A percentile compares a stretch with the other conserved stretches of the same genome.
phyloP scores from a whole-genome alignment of 768 basidiomycete species.

The Ramaria sp. region DNA sequence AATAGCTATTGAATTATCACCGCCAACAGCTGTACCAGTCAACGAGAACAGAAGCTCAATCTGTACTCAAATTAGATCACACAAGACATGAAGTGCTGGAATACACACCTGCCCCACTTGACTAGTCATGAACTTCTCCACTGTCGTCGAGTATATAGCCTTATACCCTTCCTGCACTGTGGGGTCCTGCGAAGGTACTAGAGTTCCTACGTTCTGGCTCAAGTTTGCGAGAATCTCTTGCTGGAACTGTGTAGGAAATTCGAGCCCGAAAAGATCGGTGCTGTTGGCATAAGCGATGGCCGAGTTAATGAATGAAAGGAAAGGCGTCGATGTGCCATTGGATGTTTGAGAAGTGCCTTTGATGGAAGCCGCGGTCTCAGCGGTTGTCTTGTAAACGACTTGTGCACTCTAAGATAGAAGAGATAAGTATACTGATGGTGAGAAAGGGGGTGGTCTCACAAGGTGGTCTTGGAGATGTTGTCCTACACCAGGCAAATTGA shows the following conservation, averaged over 20 bases:
- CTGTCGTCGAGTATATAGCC: constrained; percentile 38
- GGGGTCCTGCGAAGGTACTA: constrained; percentile 33
- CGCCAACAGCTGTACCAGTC: constrained; percentile 26
- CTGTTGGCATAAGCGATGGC: constrained; percentile 52
- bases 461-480: constrained; percentile 49
- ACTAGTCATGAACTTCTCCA: constrained; percentile 27
- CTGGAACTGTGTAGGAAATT: constrained; percentile 23
- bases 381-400: constrained; percentile 27
- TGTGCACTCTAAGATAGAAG: constrained; percentile 21
- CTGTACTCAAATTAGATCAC: neutral
- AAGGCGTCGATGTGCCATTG: constrained; percentile 19
- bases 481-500: constrained; percentile 49
- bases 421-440: neutral
- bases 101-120: constrained; percentile 28
- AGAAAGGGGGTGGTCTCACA: constrained; percentile 16
- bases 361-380: constrained; percentile 26
- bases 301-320: constrained; percentile 50
- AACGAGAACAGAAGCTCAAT: constrained; percentile 44
- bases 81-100: neutral
- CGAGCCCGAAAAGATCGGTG: constrained; percentile 30
- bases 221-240: constrained; percentile 23
- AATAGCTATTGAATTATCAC: constrained; percentile 35
- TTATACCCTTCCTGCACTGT: constrained; percentile 43
- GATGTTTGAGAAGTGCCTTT: constrained; percentile 14
- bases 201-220: constrained; percentile 21